Evolutionary conservation across 169 alveolate species (phyloP), one percentile per base, ranked within the genome.

Genomic region (Ichthyophthirius multifiliis): DNA sequence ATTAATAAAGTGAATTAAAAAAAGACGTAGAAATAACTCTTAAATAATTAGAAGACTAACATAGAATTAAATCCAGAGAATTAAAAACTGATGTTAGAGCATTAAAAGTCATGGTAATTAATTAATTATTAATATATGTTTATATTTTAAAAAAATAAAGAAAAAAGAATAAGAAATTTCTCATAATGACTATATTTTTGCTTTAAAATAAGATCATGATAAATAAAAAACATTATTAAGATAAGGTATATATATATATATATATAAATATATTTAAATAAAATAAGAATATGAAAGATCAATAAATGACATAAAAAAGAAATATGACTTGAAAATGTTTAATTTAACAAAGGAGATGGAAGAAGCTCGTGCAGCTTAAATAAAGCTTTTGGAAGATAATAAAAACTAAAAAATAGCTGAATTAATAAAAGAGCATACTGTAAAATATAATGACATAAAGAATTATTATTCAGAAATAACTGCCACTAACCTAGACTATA

Each of bases 401-500:
- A 87, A 87, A 37, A 85, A 91, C 74, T 48, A 85, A 74, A 90
- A 90, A 35, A 91, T 92, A 12, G 84, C 90, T 74, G 86, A 90
- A 41, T 76, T 89, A 43, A 92, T 90, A 10, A 79, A 83, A 39
- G 87, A 85, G 63, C 96, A 92, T 74, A 92, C 92, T 3, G 86
- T 90, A 71, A 91, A 92, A 71, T 87, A 89, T 35, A 78, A 88
- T 27, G 95, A 96, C 39, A 96, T 96, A 85, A 94, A 96, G 85
- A 93, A 90, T 75, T 96, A 96, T 83, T 96, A 96, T 85, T 85
- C 91, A 20, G 97, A 96, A 74, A 94, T 96, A 45, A 96, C 97
- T 12, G 91, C 93, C 34, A 89, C 96, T 45, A 96, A 96, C 86
- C 76, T 96, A 23, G 96, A 94, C 82, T 85, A 89, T 78, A 93